A percentile compares a stretch with the other conserved stretches of the same genome.
Evolutionary conservation across 2,329 filamentous ascomycete species (phyloP).

Genomic region (Alternaria panax): DNA sequence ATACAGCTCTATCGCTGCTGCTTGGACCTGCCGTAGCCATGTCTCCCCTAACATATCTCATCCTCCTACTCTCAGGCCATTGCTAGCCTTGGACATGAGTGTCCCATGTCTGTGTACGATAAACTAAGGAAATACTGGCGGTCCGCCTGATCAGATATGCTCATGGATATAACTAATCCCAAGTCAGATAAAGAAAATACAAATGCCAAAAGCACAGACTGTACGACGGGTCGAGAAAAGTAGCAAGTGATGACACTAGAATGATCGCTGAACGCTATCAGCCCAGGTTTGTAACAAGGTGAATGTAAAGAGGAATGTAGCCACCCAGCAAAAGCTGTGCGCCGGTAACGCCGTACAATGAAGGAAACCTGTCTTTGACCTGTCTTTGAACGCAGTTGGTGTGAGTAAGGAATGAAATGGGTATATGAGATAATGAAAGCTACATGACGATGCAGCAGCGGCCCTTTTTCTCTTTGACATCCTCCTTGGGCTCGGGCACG

Average conservation of each 20-base stretch:
- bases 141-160: slow-evolving; percentile 12
- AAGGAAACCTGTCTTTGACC: slow-evolving; percentile 36
- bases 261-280: slow-evolving; percentile 47
- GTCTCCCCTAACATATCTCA: slow-evolving; percentile 17
- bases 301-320: slow-evolving; percentile 17
- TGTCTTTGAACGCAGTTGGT: slow-evolving; percentile 30
- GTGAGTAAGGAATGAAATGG: slow-evolving; percentile 29
- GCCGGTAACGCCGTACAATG: slow-evolving; percentile 35
- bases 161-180: slow-evolving; percentile 11
- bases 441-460: slow-evolving; percentile 80
- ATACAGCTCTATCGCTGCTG: slow-evolving; percentile 12
- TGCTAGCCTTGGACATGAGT: slow-evolving; percentile 16
- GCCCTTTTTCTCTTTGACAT: slow-evolving; percentile 66
- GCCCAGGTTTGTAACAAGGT: slow-evolving; percentile 27
- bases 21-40: slow-evolving; percentile 31
- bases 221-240: slow-evolving; percentile 5
- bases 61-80: slow-evolving; percentile 16
- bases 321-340: slow-evolving; percentile 18
- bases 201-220: slow-evolving; percentile 3
- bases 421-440: slow-evolving; percentile 38
- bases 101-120: slow-evolving; percentile 16
- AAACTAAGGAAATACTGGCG: slow-evolving; percentile 18
- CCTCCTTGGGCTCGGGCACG: slow-evolving; percentile 63
- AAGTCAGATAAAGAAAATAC: slow-evolving; percentile 10
- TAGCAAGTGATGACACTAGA: slow-evolving; percentile 26